Conservation (phyloP, 441 rosid genomes). For the Brassica balearica region DNA sequence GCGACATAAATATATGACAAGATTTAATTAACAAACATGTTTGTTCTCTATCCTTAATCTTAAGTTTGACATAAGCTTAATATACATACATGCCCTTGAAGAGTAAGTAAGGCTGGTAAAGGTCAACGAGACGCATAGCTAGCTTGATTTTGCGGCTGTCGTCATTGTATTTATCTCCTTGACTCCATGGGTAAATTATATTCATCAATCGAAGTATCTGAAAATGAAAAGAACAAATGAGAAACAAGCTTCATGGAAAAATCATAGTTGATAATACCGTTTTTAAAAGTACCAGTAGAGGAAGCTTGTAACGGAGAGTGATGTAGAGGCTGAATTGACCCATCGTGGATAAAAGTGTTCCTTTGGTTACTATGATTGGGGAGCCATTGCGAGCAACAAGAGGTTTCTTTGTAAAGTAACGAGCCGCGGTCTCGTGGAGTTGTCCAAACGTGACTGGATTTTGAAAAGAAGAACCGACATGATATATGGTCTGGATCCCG, state of each 20-base stretch:
- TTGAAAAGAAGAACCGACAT: conserved; percentile 75
- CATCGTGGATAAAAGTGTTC: conserved; percentile 66
- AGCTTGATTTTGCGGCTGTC: conserved; percentile 58
- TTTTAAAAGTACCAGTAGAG: conserved; percentile 60
- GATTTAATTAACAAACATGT: no score
- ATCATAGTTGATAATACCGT: neutral
- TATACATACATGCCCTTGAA: conserved; percentile 61
- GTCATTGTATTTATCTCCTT: conserved; percentile 52
- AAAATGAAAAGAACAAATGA: neutral
- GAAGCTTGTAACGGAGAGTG: conserved; percentile 65
- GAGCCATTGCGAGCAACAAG: conserved; percentile 83
- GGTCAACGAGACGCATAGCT: conserved; percentile 50
- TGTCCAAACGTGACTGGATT: conserved; percentile 58
- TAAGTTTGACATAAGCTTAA: neutral
- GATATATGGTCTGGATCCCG: conserved; percentile 55
- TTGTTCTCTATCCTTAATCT: neutral
- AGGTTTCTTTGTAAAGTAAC: conserved; percentile 71
- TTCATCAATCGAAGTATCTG: conserved; percentile 71
- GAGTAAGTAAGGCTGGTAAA: conserved; percentile 53
- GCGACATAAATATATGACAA: neutral
- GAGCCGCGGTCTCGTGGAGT: conserved; percentile 57
- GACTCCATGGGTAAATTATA: conserved; percentile 56
- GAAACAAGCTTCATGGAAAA: neutral
- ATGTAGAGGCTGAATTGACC: conserved; percentile 73
- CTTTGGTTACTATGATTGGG: conserved; percentile 67